These are phyloP conservation scores for Mollisiaceae sp. DNA, from an alignment of 2,329 filamentous ascomycete genomes.

Conservation along the genomic window DNA sequence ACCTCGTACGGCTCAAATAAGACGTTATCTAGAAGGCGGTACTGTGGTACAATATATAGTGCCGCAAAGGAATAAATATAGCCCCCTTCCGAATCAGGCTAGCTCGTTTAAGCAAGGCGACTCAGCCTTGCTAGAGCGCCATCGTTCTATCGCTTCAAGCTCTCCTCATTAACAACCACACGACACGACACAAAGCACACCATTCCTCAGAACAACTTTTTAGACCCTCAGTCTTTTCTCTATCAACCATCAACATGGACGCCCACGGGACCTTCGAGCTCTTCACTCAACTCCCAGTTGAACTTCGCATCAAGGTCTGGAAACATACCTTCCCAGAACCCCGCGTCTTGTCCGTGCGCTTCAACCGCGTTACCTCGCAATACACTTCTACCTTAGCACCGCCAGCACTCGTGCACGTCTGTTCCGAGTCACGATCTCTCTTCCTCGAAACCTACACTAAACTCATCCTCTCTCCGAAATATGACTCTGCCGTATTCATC, in stretches of 20 bases:
- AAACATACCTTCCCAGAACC: slow-evolving; percentile 27
- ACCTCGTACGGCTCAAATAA: too few species aligned
- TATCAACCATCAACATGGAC: slow-evolving; percentile 13
- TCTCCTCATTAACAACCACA: not conserved
- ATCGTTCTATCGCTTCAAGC: not conserved
- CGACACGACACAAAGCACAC: not conserved
- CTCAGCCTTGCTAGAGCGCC: not conserved
- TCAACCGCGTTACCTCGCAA: slow-evolving; percentile 28
- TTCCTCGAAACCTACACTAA: slow-evolving; percentile 34
- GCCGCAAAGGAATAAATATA: not conserved
- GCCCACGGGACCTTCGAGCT: slow-evolving; percentile 18
- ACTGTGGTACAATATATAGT: too few species aligned
- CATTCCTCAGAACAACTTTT: not conserved
- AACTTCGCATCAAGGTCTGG: slow-evolving; percentile 40
- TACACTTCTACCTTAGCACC: slow-evolving; percentile 28
- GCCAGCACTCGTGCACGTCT: slow-evolving; percentile 30
- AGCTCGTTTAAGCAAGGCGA: slow-evolving; percentile 7
- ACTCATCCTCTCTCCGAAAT: slow-evolving; percentile 32
- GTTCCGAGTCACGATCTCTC: slow-evolving; percentile 33
- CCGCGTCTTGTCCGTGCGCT: slow-evolving; percentile 34
- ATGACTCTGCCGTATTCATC: slow-evolving; percentile 34
- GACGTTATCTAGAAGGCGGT: too few species aligned
- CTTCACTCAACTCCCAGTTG: slow-evolving; percentile 35
- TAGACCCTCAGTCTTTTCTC: not conserved
- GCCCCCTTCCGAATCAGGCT: not conserved